These are phyloP conservation scores for Candolleomyces efflorescens DNA, from an alignment of 768 basidiomycete species.

Conservation along the genomic window DNA sequence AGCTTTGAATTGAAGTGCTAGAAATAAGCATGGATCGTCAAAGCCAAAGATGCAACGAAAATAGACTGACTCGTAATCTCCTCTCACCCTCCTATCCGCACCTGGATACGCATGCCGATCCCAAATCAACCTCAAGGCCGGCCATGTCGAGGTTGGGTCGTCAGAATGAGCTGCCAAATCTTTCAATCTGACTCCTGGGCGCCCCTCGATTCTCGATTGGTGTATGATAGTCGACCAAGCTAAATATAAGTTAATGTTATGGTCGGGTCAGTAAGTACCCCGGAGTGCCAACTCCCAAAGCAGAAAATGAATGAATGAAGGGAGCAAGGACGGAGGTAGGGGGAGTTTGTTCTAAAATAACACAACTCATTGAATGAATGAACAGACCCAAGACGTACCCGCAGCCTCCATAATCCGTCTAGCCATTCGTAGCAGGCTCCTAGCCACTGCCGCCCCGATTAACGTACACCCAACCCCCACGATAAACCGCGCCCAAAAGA, in stretches of 20 bases:
- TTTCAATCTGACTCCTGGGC: constrained; percentile 29
- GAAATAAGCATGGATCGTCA: neutral
- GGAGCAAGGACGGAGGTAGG: too few species aligned
- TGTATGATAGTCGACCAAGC: constrained; percentile 44
- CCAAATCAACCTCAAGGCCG: constrained; percentile 31
- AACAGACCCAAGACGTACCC: constrained; percentile 22
- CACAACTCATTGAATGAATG: neutral
- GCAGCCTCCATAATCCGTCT: constrained; percentile 32
- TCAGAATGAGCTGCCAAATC: constrained; percentile 31
- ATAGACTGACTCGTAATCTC: constrained; percentile 32
- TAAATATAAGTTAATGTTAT: constrained; percentile 15
- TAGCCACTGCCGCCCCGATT: constrained; percentile 27
- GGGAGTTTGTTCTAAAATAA: too few species aligned
- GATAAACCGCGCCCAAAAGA: constrained; percentile 39
- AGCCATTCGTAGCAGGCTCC: constrained; percentile 25
- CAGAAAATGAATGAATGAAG: neutral
- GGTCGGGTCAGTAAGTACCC: neutral
- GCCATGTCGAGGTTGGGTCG: constrained; percentile 23
- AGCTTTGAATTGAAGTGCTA: constrained; percentile 17
- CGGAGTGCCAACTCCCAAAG: neutral
- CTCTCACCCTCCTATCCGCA: constrained; percentile 24
- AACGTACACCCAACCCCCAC: constrained; percentile 31
- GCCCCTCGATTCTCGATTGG: constrained; percentile 25
- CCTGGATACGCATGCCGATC: constrained; percentile 29
- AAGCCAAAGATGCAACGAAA: too few species aligned